Percentiles rank a stretch among this genome's conserved stretches.
Evolutionary conservation across 192 early-diverging fungal genomes (phyloP).

Genomic region (Linnemannia zychae): DNA sequence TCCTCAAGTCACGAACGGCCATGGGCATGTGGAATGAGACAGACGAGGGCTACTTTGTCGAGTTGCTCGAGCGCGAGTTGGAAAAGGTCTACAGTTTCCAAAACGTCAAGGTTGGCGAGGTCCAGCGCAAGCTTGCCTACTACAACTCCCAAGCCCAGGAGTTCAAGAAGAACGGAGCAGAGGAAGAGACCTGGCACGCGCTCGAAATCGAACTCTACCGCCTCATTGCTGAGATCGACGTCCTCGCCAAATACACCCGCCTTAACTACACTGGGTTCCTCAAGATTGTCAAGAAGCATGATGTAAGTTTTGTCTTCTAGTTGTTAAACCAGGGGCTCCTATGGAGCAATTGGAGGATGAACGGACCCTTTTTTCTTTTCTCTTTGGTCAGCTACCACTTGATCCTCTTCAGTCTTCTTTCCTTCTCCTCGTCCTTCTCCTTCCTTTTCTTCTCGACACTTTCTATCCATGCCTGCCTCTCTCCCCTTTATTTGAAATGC

Average conservation of each 20-base stretch:
- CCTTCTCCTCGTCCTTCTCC: not conserved
- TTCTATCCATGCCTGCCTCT: not conserved
- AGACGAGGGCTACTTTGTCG: slow-evolving; percentile 92
- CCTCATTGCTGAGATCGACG: slow-evolving; percentile 83
- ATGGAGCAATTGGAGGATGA: not conserved
- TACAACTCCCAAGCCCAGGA: slow-evolving; percentile 68
- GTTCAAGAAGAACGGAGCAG: slow-evolving; percentile 81
- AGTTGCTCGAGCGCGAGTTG: slow-evolving; percentile 88
- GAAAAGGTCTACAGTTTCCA: slow-evolving; percentile 77
- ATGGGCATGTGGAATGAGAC: slow-evolving; percentile 83
- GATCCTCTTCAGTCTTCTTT: not conserved
- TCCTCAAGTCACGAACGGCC: slow-evolving; percentile 75
- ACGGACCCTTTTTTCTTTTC: not conserved
- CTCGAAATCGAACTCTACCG: slow-evolving; percentile 79
- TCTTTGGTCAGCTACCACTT: not conserved
- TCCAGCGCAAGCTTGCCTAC: slow-evolving; percentile 36
- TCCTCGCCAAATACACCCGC: slow-evolving; percentile 80
- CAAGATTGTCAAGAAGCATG: slow-evolving; percentile 99
- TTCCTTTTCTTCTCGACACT: not conserved
- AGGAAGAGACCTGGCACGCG: slow-evolving; percentile 78
- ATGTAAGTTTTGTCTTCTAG: slow-evolving; percentile 59
- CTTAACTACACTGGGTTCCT: slow-evolving; percentile 90
- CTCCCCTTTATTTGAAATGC: not conserved
- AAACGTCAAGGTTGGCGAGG: slow-evolving; percentile 38
- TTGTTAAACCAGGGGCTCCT: not conserved